phyloP scores from a whole-genome alignment of 2,329 filamentous ascomycete genomes.

The Apiospora pterosperma region DNA sequence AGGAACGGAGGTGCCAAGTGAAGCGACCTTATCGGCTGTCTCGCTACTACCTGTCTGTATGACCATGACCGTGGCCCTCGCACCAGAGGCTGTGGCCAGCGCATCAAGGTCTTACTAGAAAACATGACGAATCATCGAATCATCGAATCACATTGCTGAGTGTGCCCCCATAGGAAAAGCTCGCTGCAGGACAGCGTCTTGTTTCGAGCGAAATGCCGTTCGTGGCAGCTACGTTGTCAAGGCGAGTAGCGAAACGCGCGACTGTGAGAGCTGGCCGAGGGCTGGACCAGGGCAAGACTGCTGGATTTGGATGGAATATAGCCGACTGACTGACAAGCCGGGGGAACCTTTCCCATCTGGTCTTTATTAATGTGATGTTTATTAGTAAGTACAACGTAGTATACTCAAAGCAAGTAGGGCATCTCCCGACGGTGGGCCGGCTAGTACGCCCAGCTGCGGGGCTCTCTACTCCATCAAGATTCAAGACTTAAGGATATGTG shows the following conservation, averaged over 20 bases:
- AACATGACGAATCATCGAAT: background rate
- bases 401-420: background rate
- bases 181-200: background rate
- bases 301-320: background rate
- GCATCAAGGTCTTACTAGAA: background rate
- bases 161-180: no score
- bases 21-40: constrained; percentile 24
- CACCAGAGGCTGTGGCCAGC: background rate
- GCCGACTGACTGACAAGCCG: background rate
- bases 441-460: background rate
- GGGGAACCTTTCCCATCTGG: background rate
- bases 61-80: background rate
- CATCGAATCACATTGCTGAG: background rate
- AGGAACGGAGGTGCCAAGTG: constrained; percentile 65
- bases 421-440: background rate
- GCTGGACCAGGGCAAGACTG: background rate
- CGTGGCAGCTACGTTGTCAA: background rate
- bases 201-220: background rate
- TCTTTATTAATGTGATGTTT: background rate
- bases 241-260: background rate
- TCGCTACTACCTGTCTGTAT: background rate
- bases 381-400: background rate
- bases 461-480: background rate
- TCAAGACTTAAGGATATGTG: background rate
- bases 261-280: background rate